Percentiles rank a stretch among this genome's conserved stretches.
Evolutionary conservation across 2,329 filamentous ascomycete genomes (phyloP).

Genomic region (Penicillium sp.): DNA sequence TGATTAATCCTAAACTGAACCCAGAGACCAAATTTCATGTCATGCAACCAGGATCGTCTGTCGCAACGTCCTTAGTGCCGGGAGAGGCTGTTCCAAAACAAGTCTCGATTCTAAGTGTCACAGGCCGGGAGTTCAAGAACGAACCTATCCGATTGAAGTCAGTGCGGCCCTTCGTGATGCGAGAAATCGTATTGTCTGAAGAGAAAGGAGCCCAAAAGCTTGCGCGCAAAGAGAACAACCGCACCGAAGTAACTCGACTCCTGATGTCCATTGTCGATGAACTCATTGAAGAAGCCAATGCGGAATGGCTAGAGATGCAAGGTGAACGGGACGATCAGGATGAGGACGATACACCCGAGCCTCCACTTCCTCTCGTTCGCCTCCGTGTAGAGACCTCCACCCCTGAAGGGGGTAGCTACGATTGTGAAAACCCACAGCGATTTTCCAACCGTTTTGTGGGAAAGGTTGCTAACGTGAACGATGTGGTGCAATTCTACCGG

Average conservation of each 20-base stretch:
- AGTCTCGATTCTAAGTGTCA: slow-evolving; percentile 80
- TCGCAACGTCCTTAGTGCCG: slow-evolving; percentile 86
- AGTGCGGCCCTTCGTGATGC: slow-evolving; percentile 86
- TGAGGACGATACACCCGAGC: slow-evolving; percentile 55
- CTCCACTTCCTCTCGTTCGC: slow-evolving; percentile 79
- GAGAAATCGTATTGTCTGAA: slow-evolving; percentile 73
- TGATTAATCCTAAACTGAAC: slow-evolving; percentile 81
- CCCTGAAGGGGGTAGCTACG: slow-evolving; percentile 78
- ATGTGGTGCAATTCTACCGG: slow-evolving; percentile 88
- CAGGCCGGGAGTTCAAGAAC: slow-evolving; percentile 74
- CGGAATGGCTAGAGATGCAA: slow-evolving; percentile 78
- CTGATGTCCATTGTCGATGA: slow-evolving; percentile 77
- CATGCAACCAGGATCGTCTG: slow-evolving; percentile 95
- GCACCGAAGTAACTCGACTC: slow-evolving; percentile 72
- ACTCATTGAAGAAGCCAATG: slow-evolving; percentile 80
- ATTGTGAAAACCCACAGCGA: slow-evolving; percentile 91
- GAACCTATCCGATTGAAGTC: slow-evolving; percentile 82
- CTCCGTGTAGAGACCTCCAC: slow-evolving; percentile 88
- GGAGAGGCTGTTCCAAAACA: slow-evolving; percentile 91
- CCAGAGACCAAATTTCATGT: slow-evolving; percentile 88
- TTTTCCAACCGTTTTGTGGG: slow-evolving; percentile 90
- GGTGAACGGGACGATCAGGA: slow-evolving; percentile 54
- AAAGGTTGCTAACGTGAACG: slow-evolving; percentile 90
- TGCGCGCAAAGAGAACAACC: slow-evolving; percentile 78
- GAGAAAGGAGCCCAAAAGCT: slow-evolving; percentile 75